Percentiles rank a stretch among this genome's conserved stretches.
Conservation (phyloP, 169 alveolate genomes). For the Theileria orientalis region DNA sequence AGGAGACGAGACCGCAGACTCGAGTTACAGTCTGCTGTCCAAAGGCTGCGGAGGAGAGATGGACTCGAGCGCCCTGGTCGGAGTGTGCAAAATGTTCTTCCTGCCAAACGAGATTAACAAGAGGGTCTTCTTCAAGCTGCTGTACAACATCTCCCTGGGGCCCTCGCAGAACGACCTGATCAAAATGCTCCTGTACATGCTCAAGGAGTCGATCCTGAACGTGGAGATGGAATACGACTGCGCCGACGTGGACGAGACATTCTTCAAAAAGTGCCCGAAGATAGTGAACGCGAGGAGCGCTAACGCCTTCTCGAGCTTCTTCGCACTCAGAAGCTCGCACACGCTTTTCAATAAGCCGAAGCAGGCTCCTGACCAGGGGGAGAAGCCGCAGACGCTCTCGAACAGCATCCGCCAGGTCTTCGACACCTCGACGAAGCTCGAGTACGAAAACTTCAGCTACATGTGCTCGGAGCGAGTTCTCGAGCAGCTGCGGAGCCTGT, state of each 20-base stretch:
- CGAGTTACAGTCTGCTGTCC: neutral
- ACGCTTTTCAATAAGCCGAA: no score
- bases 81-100: constrained; percentile 71
- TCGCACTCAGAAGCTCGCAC: neutral
- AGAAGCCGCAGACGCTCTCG: neutral
- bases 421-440: constrained; percentile 32
- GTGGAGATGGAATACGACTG: constrained; percentile 44
- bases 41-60: constrained; percentile 59
- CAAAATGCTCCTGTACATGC: constrained; percentile 64
- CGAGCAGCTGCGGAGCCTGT: constrained; percentile 72
- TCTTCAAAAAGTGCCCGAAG: constrained; percentile 26
- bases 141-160: constrained; percentile 56
- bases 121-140: constrained; percentile 67
- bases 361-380: neutral
- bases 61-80: constrained; percentile 58
- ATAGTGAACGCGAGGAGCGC: neutral
- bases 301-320: neutral
- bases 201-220: constrained; percentile 65
- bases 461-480: constrained; percentile 72
- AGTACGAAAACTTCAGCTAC: constrained; percentile 51
- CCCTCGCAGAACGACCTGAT: constrained; percentile 44
- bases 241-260: constrained; percentile 29
- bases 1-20: neutral
- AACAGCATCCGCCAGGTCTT: constrained; percentile 10
- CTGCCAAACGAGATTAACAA: constrained; percentile 74